phyloP scores from a whole-genome alignment of 2,329 filamentous ascomycete genomes.

The Albophoma yamanashiensis region DNA sequence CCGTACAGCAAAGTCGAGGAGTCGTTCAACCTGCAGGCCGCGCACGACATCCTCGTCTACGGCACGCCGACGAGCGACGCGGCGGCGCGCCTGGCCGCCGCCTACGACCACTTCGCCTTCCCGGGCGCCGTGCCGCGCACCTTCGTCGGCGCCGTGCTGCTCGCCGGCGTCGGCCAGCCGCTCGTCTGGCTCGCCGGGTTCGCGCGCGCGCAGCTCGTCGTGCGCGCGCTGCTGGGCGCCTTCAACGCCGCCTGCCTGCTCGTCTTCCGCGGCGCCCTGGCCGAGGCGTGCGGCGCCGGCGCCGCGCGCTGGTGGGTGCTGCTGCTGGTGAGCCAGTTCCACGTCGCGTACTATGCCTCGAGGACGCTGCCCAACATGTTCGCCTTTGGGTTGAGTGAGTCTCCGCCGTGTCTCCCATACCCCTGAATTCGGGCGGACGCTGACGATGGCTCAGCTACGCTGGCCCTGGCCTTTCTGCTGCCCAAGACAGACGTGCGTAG shows the following conservation, averaged over 20 bases:
- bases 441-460: conserved; percentile 40
- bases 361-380: conserved; percentile 94
- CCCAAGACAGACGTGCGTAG: conserved; percentile 18
- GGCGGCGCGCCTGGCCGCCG: conserved; percentile 37
- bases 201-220: conserved; percentile 47
- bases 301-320: conserved; percentile 70
- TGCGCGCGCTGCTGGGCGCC: conserved; percentile 66
- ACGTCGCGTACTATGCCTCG: conserved; percentile 85
- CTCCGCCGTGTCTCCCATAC: background rate
- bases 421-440: background rate
- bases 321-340: conserved; percentile 78
- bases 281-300: conserved; percentile 54
- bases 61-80: conserved; percentile 50
- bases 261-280: conserved; percentile 53
- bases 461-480: conserved; percentile 44
- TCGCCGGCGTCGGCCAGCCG: conserved; percentile 64
- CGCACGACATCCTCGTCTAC: conserved; percentile 78
- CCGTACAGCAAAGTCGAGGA: conserved; percentile 98
- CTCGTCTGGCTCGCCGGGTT: conserved; percentile 47
- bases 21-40: conserved; percentile 93
- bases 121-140: conserved; percentile 86
- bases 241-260: conserved; percentile 63
- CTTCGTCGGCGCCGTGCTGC: conserved; percentile 69
- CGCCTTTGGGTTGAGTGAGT: conserved; percentile 74
- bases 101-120: conserved; percentile 86